phyloP scores from a whole-genome alignment of 2,329 filamentous ascomycete genomes.

The Harringtonia aguacate region DNA sequence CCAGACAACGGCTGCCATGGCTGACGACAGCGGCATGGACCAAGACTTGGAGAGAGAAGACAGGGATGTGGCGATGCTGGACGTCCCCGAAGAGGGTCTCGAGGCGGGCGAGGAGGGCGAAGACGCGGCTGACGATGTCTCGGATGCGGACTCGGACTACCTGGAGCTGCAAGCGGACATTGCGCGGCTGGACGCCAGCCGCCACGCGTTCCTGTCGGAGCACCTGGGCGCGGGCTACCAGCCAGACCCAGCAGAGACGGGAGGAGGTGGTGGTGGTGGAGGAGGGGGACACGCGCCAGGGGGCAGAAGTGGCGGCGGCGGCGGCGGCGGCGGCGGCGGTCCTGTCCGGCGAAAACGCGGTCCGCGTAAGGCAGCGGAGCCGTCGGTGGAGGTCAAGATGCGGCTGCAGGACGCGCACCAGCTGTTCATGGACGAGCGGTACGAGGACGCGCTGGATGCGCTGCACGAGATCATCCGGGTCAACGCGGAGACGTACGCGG shows the following conservation, averaged over 20 bases:
- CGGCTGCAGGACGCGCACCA: conserved; percentile 56
- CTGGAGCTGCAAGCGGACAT: conserved; percentile 27
- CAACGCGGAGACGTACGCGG: conserved; percentile 55
- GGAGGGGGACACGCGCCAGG: conserved; percentile 1
- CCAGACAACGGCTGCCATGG: not conserved
- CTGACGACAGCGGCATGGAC: not conserved
- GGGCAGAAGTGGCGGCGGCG: not conserved
- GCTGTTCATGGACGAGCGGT: conserved; percentile 52
- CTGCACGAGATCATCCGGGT: conserved; percentile 56
- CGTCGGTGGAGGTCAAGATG: conserved; percentile 59
- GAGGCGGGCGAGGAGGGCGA: conserved; percentile 14
- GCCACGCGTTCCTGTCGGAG: conserved; percentile 21
- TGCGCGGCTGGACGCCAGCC: conserved; percentile 24
- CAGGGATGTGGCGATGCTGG: not conserved
- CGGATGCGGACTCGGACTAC: conserved; percentile 30
- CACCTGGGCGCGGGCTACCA: conserved; percentile 15
- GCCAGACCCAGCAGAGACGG: not conserved
- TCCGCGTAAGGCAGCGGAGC: conserved; percentile 53
- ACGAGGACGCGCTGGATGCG: conserved; percentile 46
- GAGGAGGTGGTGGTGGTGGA: conserved; percentile 2
- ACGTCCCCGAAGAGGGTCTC: too few species aligned
- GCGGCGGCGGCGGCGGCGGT: conserved; percentile 16
- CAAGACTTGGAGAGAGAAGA: not conserved
- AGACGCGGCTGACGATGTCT: conserved; percentile 16
- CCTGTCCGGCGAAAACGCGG: too few species aligned